Evolutionary conservation across 2,329 filamentous ascomycete species (phyloP), one percentile per base, ranked within the genome.

Genomic region (Stagonosporopsis rhizophila): DNA sequence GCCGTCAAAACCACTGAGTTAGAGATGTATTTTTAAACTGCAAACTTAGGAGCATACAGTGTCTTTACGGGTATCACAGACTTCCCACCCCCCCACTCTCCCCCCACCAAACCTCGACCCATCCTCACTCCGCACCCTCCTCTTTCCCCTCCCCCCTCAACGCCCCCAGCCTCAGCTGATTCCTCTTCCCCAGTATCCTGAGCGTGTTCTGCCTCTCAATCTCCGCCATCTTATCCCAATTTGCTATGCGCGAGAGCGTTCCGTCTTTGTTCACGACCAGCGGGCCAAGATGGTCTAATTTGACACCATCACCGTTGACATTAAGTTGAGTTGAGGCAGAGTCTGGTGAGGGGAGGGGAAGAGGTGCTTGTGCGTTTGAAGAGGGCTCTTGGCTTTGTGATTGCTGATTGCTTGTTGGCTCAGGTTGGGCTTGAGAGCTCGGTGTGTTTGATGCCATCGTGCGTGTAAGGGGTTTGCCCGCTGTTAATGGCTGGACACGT

Each of bases 261-360:
- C 90, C 90, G 73, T 93, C 88, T 58, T 81, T 79, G 72, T 91
- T 89, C 51, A 92, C 86, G 1, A 93, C 89, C 66, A 92, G 80
- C 1, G 90, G 90, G 0, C 90, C 89, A 22, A 92, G 78, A 58
- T 85, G 82, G 68, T 91, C 88, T 8, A 92, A 82, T 45, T 82
- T 84, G 39, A 89, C 80, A 14, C 66, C 70, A 5, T 69, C 71
- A 35, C 58, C 67, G 50, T 66, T 68, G 49, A 78, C 66, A 48
- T 75, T 68, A 40, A 78, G 64, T 49, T 66, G 44, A 4, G 55
- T 53, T 48, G 54, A 48, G 15, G 56, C 60, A 15, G 59, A 53
- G 42, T 37, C 22, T 1, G 58, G 34, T n/a, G 51, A 41, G n/a
- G 52, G 48, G 2, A 46, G 39, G 22, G 51, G 50, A 25, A 49